Evolutionary conservation across 106 monocot species (phyloP), one percentile per base, ranked within the genome.

Genomic region (Allium fistulosum): DNA sequence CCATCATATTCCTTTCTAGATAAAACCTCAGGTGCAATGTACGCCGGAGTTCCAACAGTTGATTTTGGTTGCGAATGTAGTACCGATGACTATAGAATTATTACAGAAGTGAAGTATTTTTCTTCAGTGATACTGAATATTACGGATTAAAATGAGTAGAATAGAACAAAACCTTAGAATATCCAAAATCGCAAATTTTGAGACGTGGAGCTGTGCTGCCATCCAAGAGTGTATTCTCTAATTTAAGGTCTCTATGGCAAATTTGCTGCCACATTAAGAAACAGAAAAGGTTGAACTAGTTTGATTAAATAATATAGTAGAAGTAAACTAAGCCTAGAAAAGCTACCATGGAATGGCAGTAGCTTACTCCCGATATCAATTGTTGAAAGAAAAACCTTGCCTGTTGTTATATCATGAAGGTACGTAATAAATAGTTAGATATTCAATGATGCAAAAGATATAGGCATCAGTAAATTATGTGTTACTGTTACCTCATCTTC

Each of bases 371-470:
- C 3, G 91, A 91, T 65, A 91, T 84, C 59, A 91, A 64, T 75
- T 91, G 91, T 63, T 91, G 87, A 75, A 87, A 91, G 84, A 91
- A 91, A 63, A 84, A 87, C 70, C 87, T 81, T 47, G 91, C 91
- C 87, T 91, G 71, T 68, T 56, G 17, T 11, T 67, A 63, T 11
- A 37, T 37, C 37, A 37, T 37, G 37, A 37, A 37, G 37, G 37
- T 37, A 37, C 37, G 5, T 37, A 37, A 37, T 37, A 37, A 37
- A 37, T 37, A 37, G 37, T 37, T 37, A 37, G 5, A 37, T 37
- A 59, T 66, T 55, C 26, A 26, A 51, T 49, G 68, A 56, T 0
- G 8, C 8, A 6, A 22, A 67, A 52, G 5, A 67, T 51, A 37
- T 1, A 56, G 12, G 12, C 2, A 49, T 50, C 27, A 12, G 15